Evolutionary conservation across 2,329 filamentous ascomycete species (phyloP).

Genomic region (Diaporthe sp.): DNA sequence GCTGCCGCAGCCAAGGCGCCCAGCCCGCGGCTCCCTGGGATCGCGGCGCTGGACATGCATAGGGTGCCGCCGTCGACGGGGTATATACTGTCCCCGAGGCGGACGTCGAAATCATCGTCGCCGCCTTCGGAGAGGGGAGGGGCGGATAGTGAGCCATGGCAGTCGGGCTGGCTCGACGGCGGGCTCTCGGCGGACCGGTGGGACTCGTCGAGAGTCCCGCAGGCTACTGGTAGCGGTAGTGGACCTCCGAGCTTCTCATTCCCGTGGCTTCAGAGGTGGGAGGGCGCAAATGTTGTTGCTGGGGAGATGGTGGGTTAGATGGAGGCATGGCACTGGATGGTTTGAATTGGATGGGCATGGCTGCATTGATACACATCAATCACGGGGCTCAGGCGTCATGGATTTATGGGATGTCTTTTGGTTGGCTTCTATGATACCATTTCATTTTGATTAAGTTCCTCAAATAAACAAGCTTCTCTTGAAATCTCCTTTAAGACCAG

Average conservation of each 20-base stretch:
- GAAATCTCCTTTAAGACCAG: too few species aligned
- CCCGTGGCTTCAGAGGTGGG: constrained; percentile 34
- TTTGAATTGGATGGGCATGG: not conserved
- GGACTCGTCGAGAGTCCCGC: not conserved
- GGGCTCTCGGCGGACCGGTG: constrained; percentile 8
- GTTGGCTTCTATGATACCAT: constrained; percentile 4
- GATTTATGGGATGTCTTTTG: not conserved
- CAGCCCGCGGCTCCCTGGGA: not conserved
- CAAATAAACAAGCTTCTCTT: not conserved
- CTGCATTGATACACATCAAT: not conserved
- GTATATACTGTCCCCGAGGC: not conserved
- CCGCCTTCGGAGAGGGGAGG: not conserved
- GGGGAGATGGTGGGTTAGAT: constrained; percentile 5
- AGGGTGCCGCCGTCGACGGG: not conserved
- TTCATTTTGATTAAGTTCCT: not conserved
- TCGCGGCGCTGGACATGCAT: not conserved
- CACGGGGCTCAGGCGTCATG: not conserved
- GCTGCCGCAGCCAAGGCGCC: not conserved
- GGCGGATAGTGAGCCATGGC: constrained; percentile 12
- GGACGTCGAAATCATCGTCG: not conserved
- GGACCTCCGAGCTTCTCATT: constrained; percentile 16
- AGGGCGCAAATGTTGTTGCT: not conserved
- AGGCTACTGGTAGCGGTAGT: not conserved
- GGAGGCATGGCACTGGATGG: too few species aligned
- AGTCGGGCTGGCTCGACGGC: constrained; percentile 5